phyloP scores from a whole-genome alignment of 116 monocot genomes.

The Zostera marina region DNA sequence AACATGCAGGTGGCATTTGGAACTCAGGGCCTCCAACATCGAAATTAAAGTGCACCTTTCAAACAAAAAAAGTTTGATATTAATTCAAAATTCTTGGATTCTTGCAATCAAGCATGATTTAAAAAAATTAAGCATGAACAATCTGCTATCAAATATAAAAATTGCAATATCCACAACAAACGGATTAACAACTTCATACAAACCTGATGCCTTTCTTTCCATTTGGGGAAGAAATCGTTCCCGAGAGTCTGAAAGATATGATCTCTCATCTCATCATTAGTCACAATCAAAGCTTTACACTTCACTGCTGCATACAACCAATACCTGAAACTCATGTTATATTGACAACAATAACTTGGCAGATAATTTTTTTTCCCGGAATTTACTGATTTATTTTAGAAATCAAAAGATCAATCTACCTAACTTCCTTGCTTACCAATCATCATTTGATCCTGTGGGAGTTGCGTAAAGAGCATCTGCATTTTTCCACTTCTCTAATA shows the following conservation, averaged over 20 bases:
- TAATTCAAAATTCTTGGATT: neutral
- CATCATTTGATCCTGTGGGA: slow-evolving; percentile 89
- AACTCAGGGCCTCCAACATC: slow-evolving; percentile 40
- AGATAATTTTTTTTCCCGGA: too few species aligned
- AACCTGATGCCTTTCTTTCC: slow-evolving; percentile 95
- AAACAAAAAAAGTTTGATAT: too few species aligned
- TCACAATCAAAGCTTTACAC: slow-evolving; percentile 61
- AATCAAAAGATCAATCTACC: neutral
- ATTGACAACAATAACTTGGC: neutral
- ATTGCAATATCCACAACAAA: neutral
- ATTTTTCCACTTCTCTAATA: slow-evolving; percentile 72
- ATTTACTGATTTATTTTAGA: neutral
- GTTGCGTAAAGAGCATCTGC: slow-evolving; percentile 83
- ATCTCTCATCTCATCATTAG: slow-evolving; percentile 92
- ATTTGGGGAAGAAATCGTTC: slow-evolving; percentile 77
- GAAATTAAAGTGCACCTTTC: slow-evolving; percentile 60
- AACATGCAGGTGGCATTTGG: slow-evolving; percentile 62
- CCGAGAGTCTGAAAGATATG: slow-evolving; percentile 51
- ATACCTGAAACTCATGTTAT: slow-evolving; percentile 59
- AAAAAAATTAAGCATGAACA: too few species aligned
- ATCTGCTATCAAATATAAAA: neutral
- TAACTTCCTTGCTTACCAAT: slow-evolving; percentile 36
- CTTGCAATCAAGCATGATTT: neutral
- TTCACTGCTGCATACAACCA: slow-evolving; percentile 97
- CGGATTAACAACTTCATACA: neutral